Evolutionary conservation across 2,329 filamentous ascomycete genomes (phyloP), one percentile per base, ranked within the genome.

Genomic region (Exophiala sp.): DNA sequence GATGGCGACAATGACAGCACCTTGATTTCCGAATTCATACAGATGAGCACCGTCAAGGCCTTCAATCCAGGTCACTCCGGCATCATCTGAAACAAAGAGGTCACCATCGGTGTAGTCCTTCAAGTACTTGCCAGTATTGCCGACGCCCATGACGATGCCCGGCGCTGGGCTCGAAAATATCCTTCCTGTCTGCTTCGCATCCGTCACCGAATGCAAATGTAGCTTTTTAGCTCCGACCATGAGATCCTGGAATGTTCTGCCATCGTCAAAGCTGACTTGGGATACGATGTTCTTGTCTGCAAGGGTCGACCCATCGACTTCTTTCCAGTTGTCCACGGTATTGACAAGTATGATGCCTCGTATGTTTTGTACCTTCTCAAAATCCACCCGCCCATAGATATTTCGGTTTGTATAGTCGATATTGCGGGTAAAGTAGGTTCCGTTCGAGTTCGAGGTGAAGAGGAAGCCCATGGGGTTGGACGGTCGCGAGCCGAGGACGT

Each of bases 381-480:
- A 99, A 69, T 99, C 94, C 47, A 99, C 91, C 53, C 85, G 82
- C 2, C 90, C 91, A 24, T 75, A 72, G 8, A 69, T 64, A 65
- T 92, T 88, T 64, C 91, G 87, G 70, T 99, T 97, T 33, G 92
- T 96, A 69, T 96, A 87, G 55, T 95, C 88, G 52, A 92, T 81
- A 65, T 96, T 97, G 65, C 87, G 85, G 2, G 88, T 94, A 69
- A 97, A 99, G 71, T 92, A 96, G 2, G 91, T 96, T 57, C 94
- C 94, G 68, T 97, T 95, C 32, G 91, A 97, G 69, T 99, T 99
- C 68, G 92, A 97, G 5, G 91, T 95, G 66, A 96, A 92, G 52
- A 99, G 78, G 9, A 88, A 85, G 33, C 94, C 95, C 82, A 96
- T 92, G 0, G 87, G 82, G 35, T 81, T 82, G 1, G 79, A 80